Conservation (phyloP, 345 rosid species). For the Citropsis articulata region DNA sequence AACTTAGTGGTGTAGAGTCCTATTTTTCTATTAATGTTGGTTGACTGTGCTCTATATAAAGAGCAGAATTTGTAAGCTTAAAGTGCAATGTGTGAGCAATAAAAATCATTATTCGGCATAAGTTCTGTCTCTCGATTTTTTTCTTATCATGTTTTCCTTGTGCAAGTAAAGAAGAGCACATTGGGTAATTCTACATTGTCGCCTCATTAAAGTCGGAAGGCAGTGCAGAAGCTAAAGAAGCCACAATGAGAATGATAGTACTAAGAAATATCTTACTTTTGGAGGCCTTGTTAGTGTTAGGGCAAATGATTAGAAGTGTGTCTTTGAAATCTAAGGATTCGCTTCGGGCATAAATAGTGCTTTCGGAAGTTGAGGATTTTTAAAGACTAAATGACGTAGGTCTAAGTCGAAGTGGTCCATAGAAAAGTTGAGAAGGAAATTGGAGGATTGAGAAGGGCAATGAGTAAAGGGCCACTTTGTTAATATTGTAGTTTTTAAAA, state of each 20-base stretch:
- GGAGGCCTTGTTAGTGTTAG: slow-evolving; percentile 55
- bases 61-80: too few relatives aligned
- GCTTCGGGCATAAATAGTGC: slow-evolving; percentile 34
- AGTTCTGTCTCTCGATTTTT: too few relatives aligned
- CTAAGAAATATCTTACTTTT: slow-evolving; percentile 66
- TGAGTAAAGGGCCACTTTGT: slow-evolving; percentile 6
- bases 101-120: too few relatives aligned
- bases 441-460: slow-evolving; percentile 42
- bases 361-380: slow-evolving; percentile 66
- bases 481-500: too few relatives aligned
- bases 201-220: slow-evolving; percentile 57
- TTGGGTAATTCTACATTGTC: slow-evolving; percentile 40
- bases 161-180: slow-evolving; percentile 43
- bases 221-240: slow-evolving; percentile 43
- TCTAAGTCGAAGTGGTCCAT: slow-evolving; percentile 69
- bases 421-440: slow-evolving; percentile 57
- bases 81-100: too few relatives aligned
- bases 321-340: slow-evolving; percentile 32
- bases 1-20: too few relatives aligned
- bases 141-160: neutral
- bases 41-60: too few relatives aligned
- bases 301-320: slow-evolving; percentile 51
- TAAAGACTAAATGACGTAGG: slow-evolving; percentile 64
- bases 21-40: too few relatives aligned
- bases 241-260: slow-evolving; percentile 46